Evolutionary conservation across 345 rosid species (phyloP).

Genomic region (Brassica nigra): DNA sequence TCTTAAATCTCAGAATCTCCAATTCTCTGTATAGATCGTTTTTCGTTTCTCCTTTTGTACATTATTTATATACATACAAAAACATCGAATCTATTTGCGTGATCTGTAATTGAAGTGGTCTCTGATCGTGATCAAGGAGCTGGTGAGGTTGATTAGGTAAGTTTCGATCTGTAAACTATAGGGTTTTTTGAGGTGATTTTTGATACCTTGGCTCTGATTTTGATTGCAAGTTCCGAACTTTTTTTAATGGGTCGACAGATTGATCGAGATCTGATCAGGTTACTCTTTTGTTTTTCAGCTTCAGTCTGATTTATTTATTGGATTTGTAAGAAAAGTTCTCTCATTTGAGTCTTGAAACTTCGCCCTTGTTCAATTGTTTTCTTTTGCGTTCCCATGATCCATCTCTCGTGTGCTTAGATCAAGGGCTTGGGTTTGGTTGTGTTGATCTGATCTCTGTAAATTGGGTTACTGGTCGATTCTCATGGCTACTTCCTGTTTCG

Average conservation of each 20-base stretch:
- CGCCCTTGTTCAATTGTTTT: neutral
- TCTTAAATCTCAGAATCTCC: conserved; percentile 20
- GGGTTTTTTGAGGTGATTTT: conserved; percentile 2
- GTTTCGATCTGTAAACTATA: neutral
- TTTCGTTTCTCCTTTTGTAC: conserved; percentile 20
- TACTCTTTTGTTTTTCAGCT: conserved; percentile 5
- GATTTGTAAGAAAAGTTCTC: conserved; percentile 14
- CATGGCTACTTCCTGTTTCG: neutral
- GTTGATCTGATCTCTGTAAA: conserved; percentile 24
- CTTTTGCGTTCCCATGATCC: conserved; percentile 18
- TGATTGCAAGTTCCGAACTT: conserved; percentile 12
- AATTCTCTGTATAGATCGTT: conserved; percentile 25
- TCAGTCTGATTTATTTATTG: neutral
- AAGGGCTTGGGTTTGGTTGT: conserved; percentile 8
- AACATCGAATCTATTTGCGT: conserved; percentile 13
- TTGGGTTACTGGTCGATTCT: conserved; percentile 2
- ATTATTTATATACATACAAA: neutral
- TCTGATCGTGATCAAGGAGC: conserved; percentile 33
- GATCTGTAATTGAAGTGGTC: conserved; percentile 33
- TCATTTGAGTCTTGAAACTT: conserved; percentile 16
- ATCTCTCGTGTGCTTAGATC: neutral
- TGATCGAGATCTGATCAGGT: conserved; percentile 25
- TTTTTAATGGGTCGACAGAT: neutral
- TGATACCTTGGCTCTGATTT: conserved; percentile 6
- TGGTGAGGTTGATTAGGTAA: conserved; percentile 29